Percentiles rank a stretch among this genome's conserved stretches.
Evolutionary conservation across 139 green algal species (phyloP).

Genomic region (Coccomyxa sp.): DNA sequence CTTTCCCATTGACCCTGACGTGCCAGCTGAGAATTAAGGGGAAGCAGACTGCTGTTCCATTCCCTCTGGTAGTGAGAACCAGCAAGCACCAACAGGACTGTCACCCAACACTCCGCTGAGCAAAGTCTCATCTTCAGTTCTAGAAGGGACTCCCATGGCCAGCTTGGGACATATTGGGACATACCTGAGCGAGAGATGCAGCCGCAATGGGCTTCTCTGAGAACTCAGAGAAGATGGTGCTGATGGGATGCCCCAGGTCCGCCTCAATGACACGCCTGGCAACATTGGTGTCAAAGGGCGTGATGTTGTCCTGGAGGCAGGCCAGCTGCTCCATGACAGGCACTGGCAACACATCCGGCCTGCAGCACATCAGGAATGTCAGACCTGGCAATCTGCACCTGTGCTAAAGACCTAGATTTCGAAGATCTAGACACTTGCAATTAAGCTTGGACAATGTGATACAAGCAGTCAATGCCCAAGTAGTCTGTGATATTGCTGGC

Average conservation of each 20-base stretch:
- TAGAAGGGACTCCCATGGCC: not conserved
- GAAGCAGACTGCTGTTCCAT: too few species aligned
- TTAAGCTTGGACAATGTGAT: not conserved
- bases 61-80: too few species aligned
- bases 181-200: constrained; percentile 86
- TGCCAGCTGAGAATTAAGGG: not conserved
- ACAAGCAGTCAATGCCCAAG: constrained; percentile 14
- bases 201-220: constrained; percentile 74
- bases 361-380: too few species aligned
- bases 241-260: constrained; percentile 71
- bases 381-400: not conserved
- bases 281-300: constrained; percentile 66
- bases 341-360: constrained; percentile 86
- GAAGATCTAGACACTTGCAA: too few species aligned
- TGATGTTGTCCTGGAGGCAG: constrained; percentile 87
- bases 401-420: not conserved
- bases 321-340: constrained; percentile 77
- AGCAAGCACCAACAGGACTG: not conserved
- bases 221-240: constrained; percentile 82
- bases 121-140: not conserved
- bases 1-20: not conserved
- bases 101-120: constrained; percentile 5
- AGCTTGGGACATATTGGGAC: too few species aligned
- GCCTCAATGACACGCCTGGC: constrained; percentile 60
- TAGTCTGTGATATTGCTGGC: too few species aligned